A percentile compares a stretch with the other conserved stretches of the same genome.
Conservation (phyloP, 1,139 yeast genomes). For the Suhomyces wounanorum region DNA sequence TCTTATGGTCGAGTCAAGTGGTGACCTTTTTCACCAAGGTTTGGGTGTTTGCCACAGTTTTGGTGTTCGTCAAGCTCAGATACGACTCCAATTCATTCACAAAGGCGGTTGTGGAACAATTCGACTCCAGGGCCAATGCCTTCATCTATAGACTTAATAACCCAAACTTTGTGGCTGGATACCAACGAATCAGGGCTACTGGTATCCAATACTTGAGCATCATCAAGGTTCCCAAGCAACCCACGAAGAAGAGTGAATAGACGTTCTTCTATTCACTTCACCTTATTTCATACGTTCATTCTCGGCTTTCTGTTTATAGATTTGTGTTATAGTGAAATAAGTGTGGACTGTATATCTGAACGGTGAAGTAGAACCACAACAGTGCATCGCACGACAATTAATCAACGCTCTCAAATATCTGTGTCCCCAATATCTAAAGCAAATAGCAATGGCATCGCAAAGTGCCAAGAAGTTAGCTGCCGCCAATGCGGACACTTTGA, state of each 20-base stretch:
- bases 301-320: conserved; percentile 1
- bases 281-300: background rate
- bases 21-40: conserved; percentile 20
- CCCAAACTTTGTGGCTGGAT: conserved; percentile 12
- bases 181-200: conserved; percentile 13
- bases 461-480: conserved; percentile 69
- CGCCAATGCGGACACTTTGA: conserved; percentile 54
- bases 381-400: conserved; percentile 3
- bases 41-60: conserved; percentile 29
- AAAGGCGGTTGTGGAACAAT: conserved; percentile 38
- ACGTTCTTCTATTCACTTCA: too few species aligned
- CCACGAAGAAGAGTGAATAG: conserved; percentile 9
- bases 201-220: conserved; percentile 11
- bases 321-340: background rate
- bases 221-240: conserved; percentile 13
- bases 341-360: background rate
- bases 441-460: conserved; percentile 40
- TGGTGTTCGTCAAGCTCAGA: conserved; percentile 49
- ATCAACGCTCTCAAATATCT: background rate
- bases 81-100: conserved; percentile 46
- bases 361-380: background rate
- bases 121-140: conserved; percentile 37
- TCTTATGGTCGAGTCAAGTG: conserved; percentile 21
- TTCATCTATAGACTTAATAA: conserved; percentile 25
- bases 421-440: background rate